phyloP scores from a whole-genome alignment of 169 alveolate genomes.

The Plasmodium knowlesi region DNA sequence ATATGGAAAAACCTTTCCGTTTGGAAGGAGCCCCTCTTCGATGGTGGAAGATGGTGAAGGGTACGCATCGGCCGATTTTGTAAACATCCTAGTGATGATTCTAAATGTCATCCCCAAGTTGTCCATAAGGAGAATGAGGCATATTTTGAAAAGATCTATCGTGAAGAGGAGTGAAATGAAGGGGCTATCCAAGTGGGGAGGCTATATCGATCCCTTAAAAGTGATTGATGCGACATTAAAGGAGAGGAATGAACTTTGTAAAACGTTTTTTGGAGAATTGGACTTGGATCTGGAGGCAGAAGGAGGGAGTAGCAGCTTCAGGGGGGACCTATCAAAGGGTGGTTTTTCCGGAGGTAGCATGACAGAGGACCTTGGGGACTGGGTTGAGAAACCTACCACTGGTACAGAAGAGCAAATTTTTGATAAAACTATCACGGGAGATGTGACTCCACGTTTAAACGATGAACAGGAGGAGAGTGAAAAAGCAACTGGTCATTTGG shows the following conservation, averaged over 20 bases:
- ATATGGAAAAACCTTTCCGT: neutral
- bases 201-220: neutral
- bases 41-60: neutral
- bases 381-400: neutral
- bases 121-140: neutral
- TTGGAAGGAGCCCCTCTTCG: neutral
- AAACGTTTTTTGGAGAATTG: neutral
- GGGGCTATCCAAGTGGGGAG: neutral
- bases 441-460: neutral
- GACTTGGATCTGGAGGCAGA: neutral
- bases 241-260: conserved; percentile 6
- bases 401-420: neutral
- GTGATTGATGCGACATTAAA: neutral
- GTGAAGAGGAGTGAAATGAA: neutral
- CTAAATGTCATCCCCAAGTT: conserved; percentile 5
- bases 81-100: conserved; percentile 5
- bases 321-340: neutral
- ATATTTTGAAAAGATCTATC: conserved; percentile 11
- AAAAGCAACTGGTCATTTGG: no score
- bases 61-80: conserved; percentile 20
- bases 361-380: neutral
- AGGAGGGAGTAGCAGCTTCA: neutral
- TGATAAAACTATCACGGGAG: neutral
- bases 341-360: neutral
- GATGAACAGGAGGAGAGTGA: neutral